Base-by-base conservation (phyloP, 768 basidiomycete species). In the Naematelia encephala region DNA sequence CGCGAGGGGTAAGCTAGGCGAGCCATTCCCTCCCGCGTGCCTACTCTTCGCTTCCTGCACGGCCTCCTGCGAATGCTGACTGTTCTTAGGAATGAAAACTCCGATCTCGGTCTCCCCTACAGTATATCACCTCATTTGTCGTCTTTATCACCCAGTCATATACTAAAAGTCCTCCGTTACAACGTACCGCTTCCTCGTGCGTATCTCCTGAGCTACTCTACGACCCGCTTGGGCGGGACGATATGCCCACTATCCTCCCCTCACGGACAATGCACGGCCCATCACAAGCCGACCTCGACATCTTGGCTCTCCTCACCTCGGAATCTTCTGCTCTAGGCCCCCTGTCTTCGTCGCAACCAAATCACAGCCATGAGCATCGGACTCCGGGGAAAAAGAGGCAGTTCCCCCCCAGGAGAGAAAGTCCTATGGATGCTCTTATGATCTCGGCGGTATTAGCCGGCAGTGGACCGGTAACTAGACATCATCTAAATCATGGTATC, bases 251-350 rank as follows among this genome's bases (percentile, higher is more conserved):
- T 19, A 45, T 64, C 26, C n/a, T 57, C 5, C 51, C 63, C 5
- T 48, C 54, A 5, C 45, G 56, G 21, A 60, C 46, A 51, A 13
- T 60, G 1, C 63, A 66, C 62, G 39, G 30, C 16, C 57, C 65
- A 8, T 68, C 77, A 19, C 61, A 72, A 48, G 78, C 82, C 19
- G 87, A 89, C 70, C 80, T 84, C 54, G 82, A 83, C 42, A 77
- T 90, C 4, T 84, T 90, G 57, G 83, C 89, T 54, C 61, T 85
- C 22, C 81, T 90, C 53, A 84, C 87, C 5, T 83, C 81, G 42
- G 80, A 86, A 54, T 56, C 74, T n/a, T 73, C 81, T 49, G 76
- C 56, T 13, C 65, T 72, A 11, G 70, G 70, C 21, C 70, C 70
- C 4, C 45, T 72, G 14, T 60, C 69, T 10, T 13, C 48, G 10